Base-by-base conservation (phyloP, 768 basidiomycete genomes). In the Strobilomyces echinocephalus region DNA sequence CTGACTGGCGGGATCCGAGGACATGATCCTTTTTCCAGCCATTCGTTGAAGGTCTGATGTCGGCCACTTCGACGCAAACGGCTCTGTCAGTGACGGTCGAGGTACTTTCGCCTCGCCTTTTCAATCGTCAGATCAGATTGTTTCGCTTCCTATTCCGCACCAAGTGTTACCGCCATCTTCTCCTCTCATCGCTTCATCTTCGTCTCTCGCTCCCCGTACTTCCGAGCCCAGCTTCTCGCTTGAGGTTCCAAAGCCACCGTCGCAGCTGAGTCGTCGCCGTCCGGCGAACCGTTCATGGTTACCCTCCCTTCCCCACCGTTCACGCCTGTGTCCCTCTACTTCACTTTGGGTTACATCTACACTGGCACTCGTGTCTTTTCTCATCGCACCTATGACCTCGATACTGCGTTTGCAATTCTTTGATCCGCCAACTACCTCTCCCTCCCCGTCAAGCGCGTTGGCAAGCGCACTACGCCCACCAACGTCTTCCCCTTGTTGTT, bases 351-450 rank as follows among this genome's bases (percentile, higher is more conserved):
- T 4, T 97, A 88, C 72, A 83, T 98, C 43, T 98, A 98, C 65
- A 91, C 93, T 6, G 97, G 95, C 40, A 95, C 93, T 5, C 86
- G 98, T 42, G 77, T 87, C 26, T 97, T 98, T 69, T 93, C 91
- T 4, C 89, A 97, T 62, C 79, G 95, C 12, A 85, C 90, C 1
- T 97, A 92, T 92, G 24, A 24, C 24, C 24, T 24, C 24, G 24
- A 4, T 24, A 24, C 24, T 4, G 4, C 24, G 24, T 24, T 97
- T 67, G 82, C 88, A 57, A 91, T 98, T 63, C 83, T 93, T 68
- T 84, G 86, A 36, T 83, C 91, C 1, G 84, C 95, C 1, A 74
- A 77, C 9, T 97, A 94, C 69, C 86, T 98, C 41, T 75, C 79
- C 31, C 24, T 24, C 24, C 24, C 24, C 24, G 71, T 94, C n/a